Evolutionary conservation across 192 early-diverging fungal genomes (phyloP).

Genomic region (Coemansia sp.): DNA sequence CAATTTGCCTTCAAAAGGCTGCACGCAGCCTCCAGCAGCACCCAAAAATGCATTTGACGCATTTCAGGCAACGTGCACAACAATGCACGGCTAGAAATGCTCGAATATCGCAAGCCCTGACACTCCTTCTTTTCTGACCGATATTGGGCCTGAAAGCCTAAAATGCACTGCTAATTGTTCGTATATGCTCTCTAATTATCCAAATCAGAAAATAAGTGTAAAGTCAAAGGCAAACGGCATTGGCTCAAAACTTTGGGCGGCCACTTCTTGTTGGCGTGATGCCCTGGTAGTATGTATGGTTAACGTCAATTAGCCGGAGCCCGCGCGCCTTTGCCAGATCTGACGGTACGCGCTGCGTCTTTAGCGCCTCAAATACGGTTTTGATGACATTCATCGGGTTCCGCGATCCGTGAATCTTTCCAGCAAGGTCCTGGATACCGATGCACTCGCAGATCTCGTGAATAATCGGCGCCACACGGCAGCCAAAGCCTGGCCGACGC

Average conservation of each 20-base stretch:
- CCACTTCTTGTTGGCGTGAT: slow-evolving; percentile 18
- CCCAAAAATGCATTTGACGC: background rate
- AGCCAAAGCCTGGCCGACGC: slow-evolving; percentile 91
- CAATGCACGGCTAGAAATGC: background rate
- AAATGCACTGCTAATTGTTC: background rate
- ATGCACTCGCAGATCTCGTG: slow-evolving; percentile 94
- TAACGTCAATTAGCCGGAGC: slow-evolving; percentile 84
- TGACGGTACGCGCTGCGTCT: slow-evolving; percentile 72
- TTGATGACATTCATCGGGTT: slow-evolving; percentile 99
- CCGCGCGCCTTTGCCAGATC: slow-evolving; percentile 89
- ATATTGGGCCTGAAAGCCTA: background rate
- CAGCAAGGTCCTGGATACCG: slow-evolving; percentile 89
- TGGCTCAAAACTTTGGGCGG: background rate
- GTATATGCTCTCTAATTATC: background rate
- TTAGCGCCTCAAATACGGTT: slow-evolving; percentile 87
- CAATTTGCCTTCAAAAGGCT: background rate
- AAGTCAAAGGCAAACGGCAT: background rate
- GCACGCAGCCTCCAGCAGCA: slow-evolving; percentile 1
- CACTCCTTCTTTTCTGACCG: background rate
- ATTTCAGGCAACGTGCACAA: background rate
- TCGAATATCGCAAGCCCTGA: background rate
- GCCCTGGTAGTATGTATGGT: slow-evolving; percentile 83
- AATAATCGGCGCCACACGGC: slow-evolving; percentile 88
- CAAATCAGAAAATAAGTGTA: slow-evolving; percentile 2
- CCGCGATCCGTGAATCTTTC: slow-evolving; percentile 86